These are phyloP conservation scores for Penicillium sp. DNA, from an alignment of 2,329 filamentous ascomycete genomes.

Conservation along the genomic window DNA sequence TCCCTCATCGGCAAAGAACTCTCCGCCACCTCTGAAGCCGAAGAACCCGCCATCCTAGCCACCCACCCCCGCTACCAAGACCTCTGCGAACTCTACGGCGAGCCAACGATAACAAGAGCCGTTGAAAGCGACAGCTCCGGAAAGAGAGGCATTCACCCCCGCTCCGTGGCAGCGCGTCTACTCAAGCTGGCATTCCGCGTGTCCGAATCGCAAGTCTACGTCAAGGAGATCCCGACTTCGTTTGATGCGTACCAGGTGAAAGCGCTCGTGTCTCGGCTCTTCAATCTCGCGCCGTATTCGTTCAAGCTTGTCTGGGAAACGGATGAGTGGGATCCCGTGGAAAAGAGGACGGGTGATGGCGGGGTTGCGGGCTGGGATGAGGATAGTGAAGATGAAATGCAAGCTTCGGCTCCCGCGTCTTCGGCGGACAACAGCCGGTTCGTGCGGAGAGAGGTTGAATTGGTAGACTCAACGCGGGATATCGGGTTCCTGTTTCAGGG, in stretches of 20 bases:
- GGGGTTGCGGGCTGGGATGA: constrained; percentile 52
- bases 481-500: constrained; percentile 73
- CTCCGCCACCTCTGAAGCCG: constrained; percentile 39
- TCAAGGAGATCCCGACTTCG: constrained; percentile 68
- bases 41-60: constrained; percentile 57
- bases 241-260: constrained; percentile 82
- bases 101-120: constrained; percentile 64
- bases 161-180: constrained; percentile 79
- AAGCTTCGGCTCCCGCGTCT: constrained; percentile 6
- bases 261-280: constrained; percentile 72
- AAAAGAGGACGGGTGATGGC: constrained; percentile 62
- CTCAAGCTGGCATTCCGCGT: constrained; percentile 65
- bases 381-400: constrained; percentile 39
- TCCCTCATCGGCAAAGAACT: constrained; percentile 79
- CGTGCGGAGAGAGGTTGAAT: constrained; percentile 76
- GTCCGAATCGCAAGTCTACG: constrained; percentile 29
- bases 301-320: constrained; percentile 82
- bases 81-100: constrained; percentile 75
- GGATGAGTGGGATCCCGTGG: constrained; percentile 82
- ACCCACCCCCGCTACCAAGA: constrained; percentile 72
- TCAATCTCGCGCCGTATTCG: constrained; percentile 64
- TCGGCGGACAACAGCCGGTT: constrained; percentile 56
- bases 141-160: constrained; percentile 60
- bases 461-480: constrained; percentile 76
- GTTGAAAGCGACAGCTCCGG: constrained; percentile 38